Evolutionary conservation across 2,329 filamentous ascomycete genomes (phyloP), one percentile per base, ranked within the genome.

Genomic region (Huntiella abstrusa): DNA sequence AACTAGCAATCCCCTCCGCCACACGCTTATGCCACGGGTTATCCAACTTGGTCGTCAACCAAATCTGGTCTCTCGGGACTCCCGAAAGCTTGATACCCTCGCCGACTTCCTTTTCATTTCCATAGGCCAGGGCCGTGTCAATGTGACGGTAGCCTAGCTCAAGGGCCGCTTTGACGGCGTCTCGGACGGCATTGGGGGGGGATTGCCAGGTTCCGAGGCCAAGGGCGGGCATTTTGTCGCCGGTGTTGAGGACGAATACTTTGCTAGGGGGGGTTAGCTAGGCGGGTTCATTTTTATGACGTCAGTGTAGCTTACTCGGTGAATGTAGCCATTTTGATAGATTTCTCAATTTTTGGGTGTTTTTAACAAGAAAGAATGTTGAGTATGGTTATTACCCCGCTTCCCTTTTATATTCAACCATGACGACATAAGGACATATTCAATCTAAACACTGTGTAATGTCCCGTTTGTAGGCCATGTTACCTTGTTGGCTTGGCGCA

Each of bases 131-230:
- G 42, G 83, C 80, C 16, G 80, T 83, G 63, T 83, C 79, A 58
- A 85, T 80, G 63, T 84, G 80, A 34, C 78, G 72, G 64, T 86
- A 86, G 50, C 82, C 82, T 38, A 65, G 63, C 51, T 67, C 66
- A 22, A 86, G 68, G 19, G 81, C 81, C 33, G 67, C 66, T 61
- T 82, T 75, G 52, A 88, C 83, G 46, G 83, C 83, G 45, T 72
- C 64, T 54, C 72, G 68, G 47, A 84, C 80, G 61, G 83, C 71
- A 53, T 80, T 62, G 47, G 79, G 76, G 55, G 69, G 60, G 42
- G 81, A 83, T 57, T 85, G 80, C 81, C 82, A 87, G 47, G 83
- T 87, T 48, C 83, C 83, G 40, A 87, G 69, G 51, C 81, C 82
- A 53, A 87, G 62, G 54, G 77, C 77, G 48, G 81, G 80, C 51